Conservation (phyloP, 148 eudicot species). For the Camellia granthamiana region DNA sequence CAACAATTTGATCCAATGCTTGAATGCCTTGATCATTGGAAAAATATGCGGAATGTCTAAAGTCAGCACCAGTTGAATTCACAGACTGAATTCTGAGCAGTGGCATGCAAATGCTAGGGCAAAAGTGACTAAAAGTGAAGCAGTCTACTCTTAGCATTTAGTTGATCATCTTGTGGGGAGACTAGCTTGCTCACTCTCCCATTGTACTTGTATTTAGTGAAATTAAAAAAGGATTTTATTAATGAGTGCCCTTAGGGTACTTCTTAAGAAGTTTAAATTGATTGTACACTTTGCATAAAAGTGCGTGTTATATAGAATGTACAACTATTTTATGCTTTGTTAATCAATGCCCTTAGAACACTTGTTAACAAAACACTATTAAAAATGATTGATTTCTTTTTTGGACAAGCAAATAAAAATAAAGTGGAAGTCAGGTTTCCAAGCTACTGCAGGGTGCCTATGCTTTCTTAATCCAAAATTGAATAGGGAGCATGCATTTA, state of each 20-base stretch:
- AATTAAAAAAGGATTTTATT: no score
- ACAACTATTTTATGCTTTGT: no score
- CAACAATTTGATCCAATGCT: neutral
- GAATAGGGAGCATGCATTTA: neutral
- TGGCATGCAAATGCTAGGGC: constrained; percentile 11
- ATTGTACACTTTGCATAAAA: no score
- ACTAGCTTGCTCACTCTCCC: neutral
- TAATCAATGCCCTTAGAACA: no score
- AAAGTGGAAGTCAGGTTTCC: neutral
- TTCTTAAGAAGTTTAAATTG: no score
- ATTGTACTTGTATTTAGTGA: neutral
- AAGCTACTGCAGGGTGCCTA: neutral
- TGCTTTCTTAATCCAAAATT: neutral
- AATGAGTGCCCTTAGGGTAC: no score
- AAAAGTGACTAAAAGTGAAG: neutral
- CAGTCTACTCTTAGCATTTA: neutral
- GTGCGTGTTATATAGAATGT: no score
- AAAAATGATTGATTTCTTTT: neutral
- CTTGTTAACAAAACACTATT: no score
- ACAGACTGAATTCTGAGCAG: neutral
- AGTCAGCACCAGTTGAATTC: neutral
- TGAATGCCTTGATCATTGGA: neutral
- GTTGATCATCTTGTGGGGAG: neutral
- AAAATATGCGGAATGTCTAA: neutral
- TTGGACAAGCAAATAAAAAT: neutral